Conservation (phyloP, 768 basidiomycete genomes). For the Mycena epipterygia region DNA sequence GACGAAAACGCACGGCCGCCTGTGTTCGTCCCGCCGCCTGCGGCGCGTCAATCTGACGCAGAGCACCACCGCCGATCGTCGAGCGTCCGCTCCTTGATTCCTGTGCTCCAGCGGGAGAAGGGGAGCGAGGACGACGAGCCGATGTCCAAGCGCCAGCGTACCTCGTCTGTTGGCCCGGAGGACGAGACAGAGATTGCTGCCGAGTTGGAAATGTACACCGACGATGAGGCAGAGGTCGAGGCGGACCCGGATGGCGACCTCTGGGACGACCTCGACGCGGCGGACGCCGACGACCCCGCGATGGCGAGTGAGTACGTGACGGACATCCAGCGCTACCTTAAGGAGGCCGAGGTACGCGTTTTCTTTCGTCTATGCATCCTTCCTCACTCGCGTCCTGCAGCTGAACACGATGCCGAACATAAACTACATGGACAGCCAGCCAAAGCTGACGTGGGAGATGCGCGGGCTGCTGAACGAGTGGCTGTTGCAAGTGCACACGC, state of each 20-base stretch:
- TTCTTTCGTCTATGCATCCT: neutral
- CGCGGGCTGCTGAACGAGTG: constrained; percentile 92
- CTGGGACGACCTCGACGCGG: constrained; percentile 92
- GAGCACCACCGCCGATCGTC: neutral
- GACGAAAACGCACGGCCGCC: neutral
- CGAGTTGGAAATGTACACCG: constrained; percentile 49
- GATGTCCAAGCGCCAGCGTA: constrained; percentile 27
- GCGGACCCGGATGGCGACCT: constrained; percentile 63
- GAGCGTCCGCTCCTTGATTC: constrained; percentile 20
- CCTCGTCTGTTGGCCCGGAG: constrained; percentile 48
- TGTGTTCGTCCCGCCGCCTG: constrained; percentile 12
- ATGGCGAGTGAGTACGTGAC: constrained; percentile 95
- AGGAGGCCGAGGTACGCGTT: constrained; percentile 77
- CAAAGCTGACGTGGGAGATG: constrained; percentile 90
- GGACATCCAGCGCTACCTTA: constrained; percentile 91
- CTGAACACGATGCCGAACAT: constrained; percentile 82
- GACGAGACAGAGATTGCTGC: constrained; percentile 56
- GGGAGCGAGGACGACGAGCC: constrained; percentile 30
- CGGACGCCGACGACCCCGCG: constrained; percentile 88
- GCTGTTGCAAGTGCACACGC: constrained; percentile 89
- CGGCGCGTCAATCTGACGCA: neutral
- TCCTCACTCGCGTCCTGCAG: constrained; percentile 53
- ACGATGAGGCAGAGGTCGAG: constrained; percentile 58
- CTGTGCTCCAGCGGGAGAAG: constrained; percentile 24
- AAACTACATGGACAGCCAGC: constrained; percentile 87